Evolutionary conservation across 148 eudicot species (phyloP).

Genomic region (Suaeda aralocaspica): DNA sequence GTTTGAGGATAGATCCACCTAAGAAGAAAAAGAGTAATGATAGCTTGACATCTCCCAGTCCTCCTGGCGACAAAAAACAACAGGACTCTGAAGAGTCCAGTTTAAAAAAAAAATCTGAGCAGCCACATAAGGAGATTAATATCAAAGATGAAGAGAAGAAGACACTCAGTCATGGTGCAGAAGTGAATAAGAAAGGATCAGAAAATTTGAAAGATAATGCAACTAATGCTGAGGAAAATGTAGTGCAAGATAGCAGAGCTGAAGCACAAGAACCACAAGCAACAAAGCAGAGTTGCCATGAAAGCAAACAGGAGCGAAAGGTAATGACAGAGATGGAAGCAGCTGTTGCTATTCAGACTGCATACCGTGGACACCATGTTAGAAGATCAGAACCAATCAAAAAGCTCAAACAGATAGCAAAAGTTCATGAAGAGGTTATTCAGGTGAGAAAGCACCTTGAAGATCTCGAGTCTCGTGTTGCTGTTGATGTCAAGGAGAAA

Average conservation of each 20-base stretch:
- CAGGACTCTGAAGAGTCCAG: slow-evolving; percentile 8
- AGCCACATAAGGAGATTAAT: slow-evolving; percentile 19
- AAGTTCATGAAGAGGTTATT: slow-evolving; percentile 35
- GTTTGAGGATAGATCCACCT: slow-evolving; percentile 65
- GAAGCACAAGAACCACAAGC: not conserved
- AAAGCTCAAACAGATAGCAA: slow-evolving; percentile 59
- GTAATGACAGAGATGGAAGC: slow-evolving; percentile 57
- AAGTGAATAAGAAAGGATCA: not conserved
- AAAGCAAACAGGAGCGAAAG: slow-evolving; percentile 17
- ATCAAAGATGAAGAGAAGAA: slow-evolving; percentile 21
- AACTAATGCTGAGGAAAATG: not conserved
- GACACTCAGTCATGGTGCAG: not conserved
- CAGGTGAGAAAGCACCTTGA: slow-evolving; percentile 35
- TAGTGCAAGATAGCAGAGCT: not conserved
- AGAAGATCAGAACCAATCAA: slow-evolving; percentile 64
- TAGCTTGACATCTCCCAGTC: slow-evolving; percentile 49
- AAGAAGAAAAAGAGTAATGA: slow-evolving; percentile 39
- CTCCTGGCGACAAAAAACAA: slow-evolving; percentile 33
- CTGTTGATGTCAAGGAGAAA: slow-evolving; percentile 34
- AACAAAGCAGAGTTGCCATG: slow-evolving; percentile 8
- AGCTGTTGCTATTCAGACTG: slow-evolving; percentile 56
- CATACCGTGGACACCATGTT: slow-evolving; percentile 59
- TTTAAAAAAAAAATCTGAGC: not conserved
- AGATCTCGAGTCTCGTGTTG: slow-evolving; percentile 34
- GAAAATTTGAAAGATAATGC: not conserved